These are phyloP conservation scores for Globisporangium echinulatum DNA, from an alignment of 352 stramenopile species.

Conservation along the genomic window DNA sequence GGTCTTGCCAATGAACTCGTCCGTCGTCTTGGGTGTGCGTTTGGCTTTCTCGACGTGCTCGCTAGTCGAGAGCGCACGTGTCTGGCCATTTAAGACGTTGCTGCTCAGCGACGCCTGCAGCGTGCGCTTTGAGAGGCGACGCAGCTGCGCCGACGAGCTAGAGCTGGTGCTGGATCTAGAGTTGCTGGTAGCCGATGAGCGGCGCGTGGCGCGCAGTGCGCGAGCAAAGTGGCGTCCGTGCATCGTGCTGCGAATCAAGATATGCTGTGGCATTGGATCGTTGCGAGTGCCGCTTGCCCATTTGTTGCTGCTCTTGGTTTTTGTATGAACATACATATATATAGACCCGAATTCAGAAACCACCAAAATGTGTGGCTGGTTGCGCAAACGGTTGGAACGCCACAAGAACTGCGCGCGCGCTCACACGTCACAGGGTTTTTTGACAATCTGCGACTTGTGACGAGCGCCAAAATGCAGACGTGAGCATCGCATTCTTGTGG, in stretches of 20 bases:
- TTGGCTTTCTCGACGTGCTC: conserved; percentile 29
- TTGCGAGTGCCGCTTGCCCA: too few species aligned
- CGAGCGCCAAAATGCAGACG: not conserved
- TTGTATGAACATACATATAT: too few species aligned
- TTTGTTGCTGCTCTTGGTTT: too few species aligned
- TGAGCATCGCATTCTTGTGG: not conserved
- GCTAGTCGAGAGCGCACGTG: conserved; percentile 28
- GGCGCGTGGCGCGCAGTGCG: conserved; percentile 23
- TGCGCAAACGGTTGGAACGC: not conserved
- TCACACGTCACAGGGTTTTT: not conserved
- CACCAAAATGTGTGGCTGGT: not conserved
- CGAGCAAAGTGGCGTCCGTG: conserved; percentile 35
- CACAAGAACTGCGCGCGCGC: not conserved
- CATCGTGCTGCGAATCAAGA: conserved; percentile 34
- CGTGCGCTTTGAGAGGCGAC: conserved; percentile 6
- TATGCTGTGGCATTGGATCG: conserved; percentile 10
- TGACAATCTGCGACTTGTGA: not conserved
- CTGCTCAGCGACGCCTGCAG: conserved; percentile 9
- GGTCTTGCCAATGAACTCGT: conserved; percentile 88
- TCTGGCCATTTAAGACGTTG: conserved; percentile 7
- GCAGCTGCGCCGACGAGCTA: not conserved
- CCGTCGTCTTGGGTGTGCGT: conserved; percentile 43
- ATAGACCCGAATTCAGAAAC: too few species aligned
- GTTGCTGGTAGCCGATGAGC: conserved; percentile 5
- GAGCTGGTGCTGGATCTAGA: not conserved